Conservation (phyloP, 2,329 filamentous ascomycete species). For the Pseudocercospora eumusae region DNA sequence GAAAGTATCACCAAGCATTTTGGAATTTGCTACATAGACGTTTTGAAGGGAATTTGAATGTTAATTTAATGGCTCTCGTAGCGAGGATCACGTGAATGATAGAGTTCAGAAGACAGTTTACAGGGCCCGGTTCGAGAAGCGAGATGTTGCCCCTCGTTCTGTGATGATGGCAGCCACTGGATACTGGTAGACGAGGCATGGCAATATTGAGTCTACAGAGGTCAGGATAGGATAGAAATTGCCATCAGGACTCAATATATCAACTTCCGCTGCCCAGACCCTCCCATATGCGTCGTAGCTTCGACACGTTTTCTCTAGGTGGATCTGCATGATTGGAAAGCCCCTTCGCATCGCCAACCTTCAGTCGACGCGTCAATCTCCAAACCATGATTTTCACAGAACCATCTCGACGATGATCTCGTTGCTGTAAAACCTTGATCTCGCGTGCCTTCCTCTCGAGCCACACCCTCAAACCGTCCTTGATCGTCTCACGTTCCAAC, state of each 20-base stretch:
- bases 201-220: background rate
- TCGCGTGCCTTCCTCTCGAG: conserved; percentile 50
- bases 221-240: background rate
- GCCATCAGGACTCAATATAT: background rate
- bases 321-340: background rate
- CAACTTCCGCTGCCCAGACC: background rate
- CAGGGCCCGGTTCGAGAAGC: background rate
- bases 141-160: background rate
- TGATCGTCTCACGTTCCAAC: conserved; percentile 67
- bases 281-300: conserved; percentile 60
- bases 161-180: background rate
- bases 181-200: background rate
- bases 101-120: conserved; percentile 7
- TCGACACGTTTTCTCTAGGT: conserved; percentile 31
- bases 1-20: conserved; percentile 14
- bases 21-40: conserved; percentile 27
- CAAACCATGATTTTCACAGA: conserved; percentile 46
- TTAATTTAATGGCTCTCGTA: background rate
- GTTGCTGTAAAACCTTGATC: conserved; percentile 39
- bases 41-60: background rate
- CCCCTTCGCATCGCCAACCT: conserved; percentile 39
- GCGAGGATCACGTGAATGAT: background rate
- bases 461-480: conserved; percentile 66
- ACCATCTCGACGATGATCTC: conserved; percentile 41
- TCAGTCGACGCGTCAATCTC: conserved; percentile 46